These are phyloP conservation scores for Rhinocladiella mackenziei DNA, from an alignment of 2,329 filamentous ascomycete genomes.

Conservation along the genomic window DNA sequence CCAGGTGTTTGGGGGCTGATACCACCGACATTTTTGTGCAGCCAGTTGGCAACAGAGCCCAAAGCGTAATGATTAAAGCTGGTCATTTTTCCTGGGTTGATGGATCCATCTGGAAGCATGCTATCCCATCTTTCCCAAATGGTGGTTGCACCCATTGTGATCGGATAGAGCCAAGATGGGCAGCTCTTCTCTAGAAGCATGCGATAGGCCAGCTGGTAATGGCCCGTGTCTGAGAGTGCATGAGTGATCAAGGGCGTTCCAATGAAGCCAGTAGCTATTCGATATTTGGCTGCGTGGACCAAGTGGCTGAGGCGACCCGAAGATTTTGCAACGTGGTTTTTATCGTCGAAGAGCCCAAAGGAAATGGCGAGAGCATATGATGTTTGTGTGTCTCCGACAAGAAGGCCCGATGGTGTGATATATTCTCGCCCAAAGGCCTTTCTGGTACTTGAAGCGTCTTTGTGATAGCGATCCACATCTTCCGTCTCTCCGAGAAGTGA, in stretches of 20 bases:
- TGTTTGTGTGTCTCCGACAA: constrained; percentile 36
- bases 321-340: constrained; percentile 15
- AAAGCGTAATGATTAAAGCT: constrained; percentile 45
- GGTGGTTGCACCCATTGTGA: constrained; percentile 42
- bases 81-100: constrained; percentile 43
- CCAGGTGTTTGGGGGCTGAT: constrained; percentile 33
- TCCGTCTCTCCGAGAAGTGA: constrained; percentile 26
- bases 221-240: constrained; percentile 30
- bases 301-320: constrained; percentile 30
- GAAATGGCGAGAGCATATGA: constrained; percentile 29
- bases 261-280: constrained; percentile 37
- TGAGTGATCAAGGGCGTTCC: constrained; percentile 34
- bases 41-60: constrained; percentile 39
- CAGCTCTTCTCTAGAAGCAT: constrained; percentile 39
- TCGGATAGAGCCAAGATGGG: constrained; percentile 41
- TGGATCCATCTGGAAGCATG: constrained; percentile 37
- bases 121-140: constrained; percentile 46
- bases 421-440: constrained; percentile 34
- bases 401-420: constrained; percentile 31
- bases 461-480: constrained; percentile 28
- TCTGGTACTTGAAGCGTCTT: constrained; percentile 26
- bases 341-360: constrained; percentile 30
- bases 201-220: constrained; percentile 35
- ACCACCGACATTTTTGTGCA: constrained; percentile 37
- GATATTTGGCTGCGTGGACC: constrained; percentile 29